Evolutionary conservation across 441 rosid species (phyloP), one percentile per base, ranked within the genome.

Genomic region (Dalechampia spathulata): DNA sequence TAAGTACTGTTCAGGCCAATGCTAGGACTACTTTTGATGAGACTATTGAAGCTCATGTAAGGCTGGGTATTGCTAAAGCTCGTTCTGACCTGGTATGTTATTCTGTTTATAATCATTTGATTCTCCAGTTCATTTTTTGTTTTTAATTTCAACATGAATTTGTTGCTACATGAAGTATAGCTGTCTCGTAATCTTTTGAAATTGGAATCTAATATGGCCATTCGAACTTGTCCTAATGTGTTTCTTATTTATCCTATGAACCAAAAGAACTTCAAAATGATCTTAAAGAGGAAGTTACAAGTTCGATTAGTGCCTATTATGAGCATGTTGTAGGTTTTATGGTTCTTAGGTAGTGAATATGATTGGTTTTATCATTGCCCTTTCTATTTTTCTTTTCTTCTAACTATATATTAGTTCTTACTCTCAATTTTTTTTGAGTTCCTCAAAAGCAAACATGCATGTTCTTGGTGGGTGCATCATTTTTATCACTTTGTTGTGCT

Each of bases 21-120:
- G 87, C 89, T 30, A 83, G 73, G 61, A 77, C 76, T 0, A 81
- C 75, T 2, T 93, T 93, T 54, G 87, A 85, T 62, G 99, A 93
- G 75, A 93, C 95, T 61, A 44, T 90, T 66, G 99, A 93, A 69
- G 97, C 95, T 7, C 99, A 93, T 62, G 99, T 82, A 17, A 72
- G 80, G 52, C 72, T 90, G 75, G 96, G 87, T 19, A 86, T 93
- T 30, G 83, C 79, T 40, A 77, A 72, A 54, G 78, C 83, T 57
- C 83, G 95, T 59, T 77, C 93, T 54, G 97, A 93, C 67, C 70
- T 90, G 91, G 96, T 93, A 39, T 39, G 7, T 39, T 2, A n/a
- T 3, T 9, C 34, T 30, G 34, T n/a, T n/a, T n/a, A n/a, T n/a
- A n/a, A n/a, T 32, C 9, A 6, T 32, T 8, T 32, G 7, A 74